Base-by-base conservation (phyloP, 768 basidiomycete species). In the Boletus rubroflammeus region DNA sequence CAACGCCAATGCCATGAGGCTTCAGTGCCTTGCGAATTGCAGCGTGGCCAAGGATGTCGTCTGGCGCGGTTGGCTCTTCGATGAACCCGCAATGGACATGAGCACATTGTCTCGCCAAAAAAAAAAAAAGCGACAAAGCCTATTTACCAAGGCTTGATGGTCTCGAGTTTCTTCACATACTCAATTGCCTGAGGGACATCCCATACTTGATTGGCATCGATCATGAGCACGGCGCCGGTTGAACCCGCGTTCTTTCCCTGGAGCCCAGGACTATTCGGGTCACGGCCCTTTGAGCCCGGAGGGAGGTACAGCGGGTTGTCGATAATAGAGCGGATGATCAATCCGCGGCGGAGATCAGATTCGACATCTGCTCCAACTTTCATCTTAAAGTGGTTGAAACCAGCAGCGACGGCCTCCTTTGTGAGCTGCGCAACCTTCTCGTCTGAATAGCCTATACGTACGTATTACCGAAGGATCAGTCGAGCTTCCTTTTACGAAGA, bases 361-460 rank as follows among this genome's bases (percentile, higher is more conserved):
- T 84, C 81, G 53, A 82, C 77, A 72, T 90, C 79, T 25, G 88
- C 86, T 50, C 96, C 96, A 60, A 98, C 96, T 76, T 98, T 98
- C 86, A 98, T 94, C 75, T 98, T 98, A 83, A 98, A 98, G 75
- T 97, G 94, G 74, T 92, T 96, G 82, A 98, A 98, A 21, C 95
- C 95, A 41, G 81, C 82, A 23, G 79, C 72, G 48, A 98, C 78
- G 31, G 93, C 90, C 66, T 94, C 91, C 64, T 84, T 85, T 9
- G 93, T 97, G 48, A 98, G 80, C 8, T 84, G 80, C 1, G 84
- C 81, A 25, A 98, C 84, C 67, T 97, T 97, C 68, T 96, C 94
- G 67, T 98, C 94, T 17, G 81, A 83, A 73, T 98, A 98, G 3
- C 93, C 89, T 84, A 25, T 47, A 26, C 13, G 11, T 56, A n/a